Percentiles rank a stretch among this genome's conserved stretches.
Evolutionary conservation across 371 early-diverging fungal genomes (phyloP).

Genomic region (Apophysomyces elegans): DNA sequence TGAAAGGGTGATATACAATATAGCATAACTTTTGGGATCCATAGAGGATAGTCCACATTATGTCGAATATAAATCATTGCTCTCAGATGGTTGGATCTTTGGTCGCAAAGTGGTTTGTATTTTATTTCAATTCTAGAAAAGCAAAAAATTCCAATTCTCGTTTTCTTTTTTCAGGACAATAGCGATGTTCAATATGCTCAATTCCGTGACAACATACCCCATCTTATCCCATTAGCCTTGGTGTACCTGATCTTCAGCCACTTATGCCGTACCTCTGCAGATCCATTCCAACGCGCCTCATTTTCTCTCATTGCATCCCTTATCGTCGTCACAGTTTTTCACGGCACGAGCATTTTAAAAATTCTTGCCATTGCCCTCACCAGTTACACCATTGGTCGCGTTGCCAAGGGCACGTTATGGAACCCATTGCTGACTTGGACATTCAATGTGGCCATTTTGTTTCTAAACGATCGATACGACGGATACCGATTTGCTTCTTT

Average conservation of each 20-base stretch:
- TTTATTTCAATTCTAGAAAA: not conserved
- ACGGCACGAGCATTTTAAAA: conserved; percentile 69
- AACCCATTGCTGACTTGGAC: conserved; percentile 78
- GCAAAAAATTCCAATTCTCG: not conserved
- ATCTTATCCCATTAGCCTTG: conserved; percentile 58
- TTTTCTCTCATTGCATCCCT: conserved; percentile 68
- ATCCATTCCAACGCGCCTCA: conserved; percentile 25
- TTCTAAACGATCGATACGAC: conserved; percentile 70
- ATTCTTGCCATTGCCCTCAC: conserved; percentile 61
- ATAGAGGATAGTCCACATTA: conserved; percentile 62
- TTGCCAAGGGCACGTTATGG: conserved; percentile 52
- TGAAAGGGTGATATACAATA: too few species aligned
- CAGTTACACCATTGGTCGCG: conserved; percentile 70
- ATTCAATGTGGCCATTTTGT: conserved; percentile 76
- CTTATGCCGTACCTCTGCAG: conserved; percentile 33
- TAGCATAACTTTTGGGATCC: too few species aligned
- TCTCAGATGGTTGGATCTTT: conserved; percentile 74
- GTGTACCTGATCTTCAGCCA: conserved; percentile 55
- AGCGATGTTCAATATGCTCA: conserved; percentile 79
- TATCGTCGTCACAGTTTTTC: conserved; percentile 58
- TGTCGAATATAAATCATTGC: conserved; percentile 48
- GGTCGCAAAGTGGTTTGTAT: conserved; percentile 55
- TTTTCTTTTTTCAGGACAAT: not conserved
- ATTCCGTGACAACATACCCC: conserved; percentile 78
- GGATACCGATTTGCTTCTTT: conserved; percentile 75